These are phyloP conservation scores for Eryngium alpinum DNA, from an alignment of 140 eudicot species.

Conservation along the genomic window DNA sequence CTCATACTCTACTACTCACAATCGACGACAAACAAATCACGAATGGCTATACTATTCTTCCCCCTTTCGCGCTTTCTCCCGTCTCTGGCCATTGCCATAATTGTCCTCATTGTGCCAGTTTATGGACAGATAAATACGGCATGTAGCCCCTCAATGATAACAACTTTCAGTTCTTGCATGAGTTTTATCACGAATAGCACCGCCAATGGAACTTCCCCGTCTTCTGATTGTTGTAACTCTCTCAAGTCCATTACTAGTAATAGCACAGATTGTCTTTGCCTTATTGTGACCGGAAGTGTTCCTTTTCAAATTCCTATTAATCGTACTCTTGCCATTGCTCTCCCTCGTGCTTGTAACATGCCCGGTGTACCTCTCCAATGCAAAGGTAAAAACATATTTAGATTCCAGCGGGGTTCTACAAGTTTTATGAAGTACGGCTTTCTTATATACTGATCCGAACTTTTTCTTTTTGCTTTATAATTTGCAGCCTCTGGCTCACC, in stretches of 20 bases:
- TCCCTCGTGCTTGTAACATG: slow-evolving; percentile 77
- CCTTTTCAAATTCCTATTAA: slow-evolving; percentile 64
- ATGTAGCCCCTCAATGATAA: slow-evolving; percentile 55
- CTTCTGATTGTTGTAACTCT: slow-evolving; percentile 59
- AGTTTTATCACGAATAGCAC: slow-evolving; percentile 48
- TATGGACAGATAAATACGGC: slow-evolving; percentile 44
- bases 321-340: slow-evolving; percentile 57
- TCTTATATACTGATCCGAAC: background rate
- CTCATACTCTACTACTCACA: background rate
- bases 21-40: background rate
- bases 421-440: background rate
- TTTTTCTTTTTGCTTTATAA: background rate
- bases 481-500: slow-evolving; percentile 64
- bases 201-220: slow-evolving; percentile 38
- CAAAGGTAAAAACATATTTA: slow-evolving; percentile 45
- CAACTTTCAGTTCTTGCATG: slow-evolving; percentile 61
- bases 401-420: background rate
- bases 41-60: slow-evolving; percentile 10
- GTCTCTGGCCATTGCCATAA: slow-evolving; percentile 22
- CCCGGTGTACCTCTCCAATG: slow-evolving; percentile 79
- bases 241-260: slow-evolving; percentile 45
- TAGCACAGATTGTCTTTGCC: slow-evolving; percentile 62
- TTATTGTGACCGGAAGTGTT: slow-evolving; percentile 48
- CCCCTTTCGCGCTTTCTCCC: slow-evolving; percentile 17
- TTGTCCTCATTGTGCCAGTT: slow-evolving; percentile 23